A percentile compares a stretch with the other conserved stretches of the same genome.
phyloP scores from a whole-genome alignment of 306 rosid species.

The Vigna mungo region DNA sequence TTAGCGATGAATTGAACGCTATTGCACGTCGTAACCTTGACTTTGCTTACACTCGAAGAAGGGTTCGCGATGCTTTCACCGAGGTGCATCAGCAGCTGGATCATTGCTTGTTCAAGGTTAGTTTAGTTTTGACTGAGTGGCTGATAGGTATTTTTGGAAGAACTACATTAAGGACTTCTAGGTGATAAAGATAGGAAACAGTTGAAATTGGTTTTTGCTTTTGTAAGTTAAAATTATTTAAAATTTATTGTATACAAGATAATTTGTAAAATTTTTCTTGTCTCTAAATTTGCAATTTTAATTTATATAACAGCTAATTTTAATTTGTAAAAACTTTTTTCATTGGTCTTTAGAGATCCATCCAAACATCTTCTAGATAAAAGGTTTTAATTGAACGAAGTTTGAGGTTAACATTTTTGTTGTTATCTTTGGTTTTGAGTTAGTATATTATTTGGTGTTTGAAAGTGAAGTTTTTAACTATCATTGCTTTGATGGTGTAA shows the following conservation, averaged over 20 bases:
- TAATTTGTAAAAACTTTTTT: too few species aligned
- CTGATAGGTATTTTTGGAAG: too few species aligned
- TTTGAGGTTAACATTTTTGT: background rate
- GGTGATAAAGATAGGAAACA: too few species aligned
- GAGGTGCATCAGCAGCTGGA: slow-evolving; percentile 65
- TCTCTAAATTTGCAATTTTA: too few species aligned
- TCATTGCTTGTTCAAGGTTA: slow-evolving; percentile 78
- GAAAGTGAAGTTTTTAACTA: background rate
- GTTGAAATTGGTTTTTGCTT: too few species aligned
- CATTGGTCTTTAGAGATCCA: too few species aligned
- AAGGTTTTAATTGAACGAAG: background rate
- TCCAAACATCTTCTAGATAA: too few species aligned
- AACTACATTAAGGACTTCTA: too few species aligned
- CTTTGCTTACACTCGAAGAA: slow-evolving; percentile 65
- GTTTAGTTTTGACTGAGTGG: background rate
- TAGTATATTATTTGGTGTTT: background rate
- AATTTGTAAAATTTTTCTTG: too few species aligned
- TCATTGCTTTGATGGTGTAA: background rate
- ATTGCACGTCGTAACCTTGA: slow-evolving; percentile 71
- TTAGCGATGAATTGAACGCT: slow-evolving; percentile 61
- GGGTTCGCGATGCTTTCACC: slow-evolving; percentile 65
- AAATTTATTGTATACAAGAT: too few species aligned
- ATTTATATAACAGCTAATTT: too few species aligned
- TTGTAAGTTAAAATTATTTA: too few species aligned
- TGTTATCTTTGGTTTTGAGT: background rate